phyloP scores from a whole-genome alignment of 2,329 filamentous ascomycete species.

The Beauveria sp. region DNA sequence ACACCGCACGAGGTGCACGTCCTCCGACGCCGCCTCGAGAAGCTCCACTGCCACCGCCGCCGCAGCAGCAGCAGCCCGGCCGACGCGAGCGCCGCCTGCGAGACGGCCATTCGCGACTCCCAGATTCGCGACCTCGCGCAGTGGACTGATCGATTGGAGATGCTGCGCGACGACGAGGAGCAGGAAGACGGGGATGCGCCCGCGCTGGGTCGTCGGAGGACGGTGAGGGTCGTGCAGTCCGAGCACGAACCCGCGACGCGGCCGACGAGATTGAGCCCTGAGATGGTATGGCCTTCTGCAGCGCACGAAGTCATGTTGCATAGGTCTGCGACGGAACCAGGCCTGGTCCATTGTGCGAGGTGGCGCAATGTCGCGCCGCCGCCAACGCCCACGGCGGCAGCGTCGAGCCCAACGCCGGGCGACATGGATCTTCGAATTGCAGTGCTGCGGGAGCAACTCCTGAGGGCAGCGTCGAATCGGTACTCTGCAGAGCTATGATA shows the following conservation, averaged over 20 bases:
- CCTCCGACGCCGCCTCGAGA: background rate
- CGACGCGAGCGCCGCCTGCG: background rate
- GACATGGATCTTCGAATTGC: background rate
- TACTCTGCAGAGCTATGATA: background rate
- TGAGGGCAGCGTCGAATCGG: background rate
- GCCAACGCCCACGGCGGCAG: background rate
- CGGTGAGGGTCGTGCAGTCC: background rate
- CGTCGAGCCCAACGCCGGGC: background rate
- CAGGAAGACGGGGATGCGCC: background rate
- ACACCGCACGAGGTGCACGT: background rate
- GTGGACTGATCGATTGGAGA: conserved; percentile 14
- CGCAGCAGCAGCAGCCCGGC: background rate
- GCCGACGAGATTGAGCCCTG: background rate
- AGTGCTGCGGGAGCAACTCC: conserved; percentile 1
- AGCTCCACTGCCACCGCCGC: background rate
- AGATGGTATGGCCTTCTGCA: background rate
- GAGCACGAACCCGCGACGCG: background rate
- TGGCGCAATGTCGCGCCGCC: background rate
- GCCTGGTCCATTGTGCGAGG: background rate
- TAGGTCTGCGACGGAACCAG: background rate
- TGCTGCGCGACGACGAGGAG: background rate
- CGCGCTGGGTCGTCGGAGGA: background rate
- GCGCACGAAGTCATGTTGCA: background rate
- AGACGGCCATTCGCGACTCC: conserved; percentile 9
- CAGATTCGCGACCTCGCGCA: conserved; percentile 10